Base-by-base conservation (phyloP, 2,329 filamentous ascomycete genomes). In the Calonectria pauciramosa region DNA sequence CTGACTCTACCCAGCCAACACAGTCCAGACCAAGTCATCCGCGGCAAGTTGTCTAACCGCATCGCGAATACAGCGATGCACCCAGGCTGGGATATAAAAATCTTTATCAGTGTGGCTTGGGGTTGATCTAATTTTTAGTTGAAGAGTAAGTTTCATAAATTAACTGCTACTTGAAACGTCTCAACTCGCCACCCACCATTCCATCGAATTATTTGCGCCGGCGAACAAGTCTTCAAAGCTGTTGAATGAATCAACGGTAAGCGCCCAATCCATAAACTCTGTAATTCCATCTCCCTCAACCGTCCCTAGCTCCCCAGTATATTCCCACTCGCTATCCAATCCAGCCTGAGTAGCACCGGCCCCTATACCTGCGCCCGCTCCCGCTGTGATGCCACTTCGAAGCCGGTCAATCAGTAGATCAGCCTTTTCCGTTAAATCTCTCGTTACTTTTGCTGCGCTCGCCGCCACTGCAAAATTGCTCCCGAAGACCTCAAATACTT, bases 391-490 rank as follows among this genome's bases (percentile, higher is more conserved):
- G 14, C 75, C 74, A 26, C 74, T 72, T 11, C 75, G 54, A 23
- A 76, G 28, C 30, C 56, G 63, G 11, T 28, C 34, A 14, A 70
- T 71, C 52, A 82, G 63, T 18, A 74, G 34, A 54, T 81, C 80
- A 1, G 77, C 77, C 69, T 81, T 81, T 60, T 63, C 68, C 1
- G 75, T 59, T 2, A 82, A 70, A 13, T 80, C 78, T 26, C 77
- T 76, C 80, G 67, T 90, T 86, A 86, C 71, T 2, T 80, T 82
- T 8, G 84, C 84, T 1, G 85, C 84, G 18, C 83, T 76, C 4
- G 84, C 83, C 26, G 84, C 83, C 70, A 86, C 85, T 23, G 80
- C 88, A 70, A 88, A 91, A 76, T 84, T 83, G 18, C 65, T 65
- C n/a, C 83, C 77, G 78, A 86, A 79, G 68, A 83, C 64, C 68